phyloP scores from a whole-genome alignment of 2,329 filamentous ascomycete genomes.

The Cercospora sesami region DNA sequence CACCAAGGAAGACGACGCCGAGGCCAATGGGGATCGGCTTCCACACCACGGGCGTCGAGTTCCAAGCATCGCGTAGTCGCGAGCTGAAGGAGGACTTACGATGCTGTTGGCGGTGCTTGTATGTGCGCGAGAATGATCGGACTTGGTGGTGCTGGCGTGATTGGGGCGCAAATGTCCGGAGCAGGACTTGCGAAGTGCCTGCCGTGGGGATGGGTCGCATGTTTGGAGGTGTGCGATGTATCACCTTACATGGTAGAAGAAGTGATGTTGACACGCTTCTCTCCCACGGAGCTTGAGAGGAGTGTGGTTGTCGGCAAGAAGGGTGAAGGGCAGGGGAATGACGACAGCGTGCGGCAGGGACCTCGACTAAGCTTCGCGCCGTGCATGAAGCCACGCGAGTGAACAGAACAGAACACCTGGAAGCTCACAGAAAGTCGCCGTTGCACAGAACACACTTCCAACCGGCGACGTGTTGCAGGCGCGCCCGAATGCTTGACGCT shows the following conservation, averaged over 20 bases:
- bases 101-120: conserved; percentile 24
- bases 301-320: not conserved
- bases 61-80: conserved; percentile 59
- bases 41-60: conserved; percentile 74
- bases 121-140: conserved; percentile 24
- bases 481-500: not conserved
- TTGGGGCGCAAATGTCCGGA: conserved; percentile 10
- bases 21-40: conserved; percentile 85
- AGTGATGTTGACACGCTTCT: not conserved
- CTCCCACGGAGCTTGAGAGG: not conserved
- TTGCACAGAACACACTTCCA: not conserved
- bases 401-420: conserved; percentile 5
- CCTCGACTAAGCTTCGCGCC: not conserved
- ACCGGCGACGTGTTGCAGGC: not conserved
- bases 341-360: not conserved
- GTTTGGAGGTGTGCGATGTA: not conserved
- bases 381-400: conserved; percentile 8
- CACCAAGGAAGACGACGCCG: conserved; percentile 79
- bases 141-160: conserved; percentile 11
- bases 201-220: conserved; percentile 15
- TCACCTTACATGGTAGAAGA: conserved; percentile 10
- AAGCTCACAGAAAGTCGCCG: not conserved
- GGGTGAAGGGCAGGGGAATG: not conserved
- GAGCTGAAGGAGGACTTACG: conserved; percentile 53
- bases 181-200: conserved; percentile 11